phyloP scores from a whole-genome alignment of 768 basidiomycete genomes.

The Phylloporus sp. region DNA sequence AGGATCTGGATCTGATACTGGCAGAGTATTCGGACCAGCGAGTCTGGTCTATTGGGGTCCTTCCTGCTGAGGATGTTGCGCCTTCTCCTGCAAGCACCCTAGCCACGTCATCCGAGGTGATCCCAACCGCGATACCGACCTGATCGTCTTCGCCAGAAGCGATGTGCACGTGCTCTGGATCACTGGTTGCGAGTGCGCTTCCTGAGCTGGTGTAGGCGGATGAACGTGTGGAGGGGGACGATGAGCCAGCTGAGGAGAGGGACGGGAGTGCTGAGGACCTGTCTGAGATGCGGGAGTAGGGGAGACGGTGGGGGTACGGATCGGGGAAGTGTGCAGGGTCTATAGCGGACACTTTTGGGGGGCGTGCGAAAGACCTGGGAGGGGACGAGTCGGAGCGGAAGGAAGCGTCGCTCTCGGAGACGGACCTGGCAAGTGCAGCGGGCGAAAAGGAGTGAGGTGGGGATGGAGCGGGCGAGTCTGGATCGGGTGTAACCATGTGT shows the following conservation, averaged over 20 bases:
- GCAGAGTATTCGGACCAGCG: conserved; percentile 76
- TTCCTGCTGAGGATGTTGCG: conserved; percentile 39
- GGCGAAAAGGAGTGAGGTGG: conserved; percentile 27
- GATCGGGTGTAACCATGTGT: conserved; percentile 15
- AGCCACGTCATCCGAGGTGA: conserved; percentile 63
- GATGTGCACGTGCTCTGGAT: conserved; percentile 65
- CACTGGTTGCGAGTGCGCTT: conserved; percentile 55
- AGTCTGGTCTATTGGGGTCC: conserved; percentile 56
- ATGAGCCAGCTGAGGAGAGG: conserved; percentile 68
- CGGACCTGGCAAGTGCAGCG: conserved; percentile 36
- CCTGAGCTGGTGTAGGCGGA: conserved; percentile 76
- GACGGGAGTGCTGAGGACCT: conserved; percentile 45
- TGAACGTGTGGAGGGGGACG: conserved; percentile 68
- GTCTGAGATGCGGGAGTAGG: conserved; percentile 37
- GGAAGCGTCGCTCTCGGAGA: conserved; percentile 39
- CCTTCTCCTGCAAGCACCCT: conserved; percentile 57
- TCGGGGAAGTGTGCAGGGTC: conserved; percentile 71
- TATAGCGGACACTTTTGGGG: conserved; percentile 42
- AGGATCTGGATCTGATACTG: conserved; percentile 65
- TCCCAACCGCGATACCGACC: conserved; percentile 48
- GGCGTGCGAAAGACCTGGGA: conserved; percentile 38
- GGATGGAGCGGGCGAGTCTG: conserved; percentile 12
- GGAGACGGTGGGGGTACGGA: conserved; percentile 61
- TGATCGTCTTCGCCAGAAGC: conserved; percentile 59
- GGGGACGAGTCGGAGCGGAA: conserved; percentile 35